Conservation (phyloP, 345 rosid species). For the Corymbia maculata region DNA sequence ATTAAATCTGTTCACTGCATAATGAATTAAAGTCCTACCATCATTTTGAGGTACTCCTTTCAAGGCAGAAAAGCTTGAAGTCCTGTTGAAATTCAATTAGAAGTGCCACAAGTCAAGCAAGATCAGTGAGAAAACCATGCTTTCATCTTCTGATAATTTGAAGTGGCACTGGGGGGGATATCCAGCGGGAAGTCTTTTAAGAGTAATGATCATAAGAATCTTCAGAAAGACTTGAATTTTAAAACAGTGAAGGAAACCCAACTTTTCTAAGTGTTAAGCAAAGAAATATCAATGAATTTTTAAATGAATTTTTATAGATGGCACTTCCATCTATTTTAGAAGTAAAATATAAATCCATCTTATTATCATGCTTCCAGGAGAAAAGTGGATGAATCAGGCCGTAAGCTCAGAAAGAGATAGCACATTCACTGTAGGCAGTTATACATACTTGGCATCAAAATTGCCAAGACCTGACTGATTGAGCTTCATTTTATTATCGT, state of each 20-base stretch:
- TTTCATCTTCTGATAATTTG: background rate
- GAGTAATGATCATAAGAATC: background rate
- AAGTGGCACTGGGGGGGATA: background rate
- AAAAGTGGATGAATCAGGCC: background rate
- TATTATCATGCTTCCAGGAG: background rate
- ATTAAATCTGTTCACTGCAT: background rate
- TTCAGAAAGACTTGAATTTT: background rate
- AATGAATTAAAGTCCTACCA: background rate
- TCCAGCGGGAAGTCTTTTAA: background rate
- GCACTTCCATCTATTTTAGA: background rate
- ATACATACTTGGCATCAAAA: background rate
- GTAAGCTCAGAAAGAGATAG: background rate
- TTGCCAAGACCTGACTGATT: constrained; percentile 16
- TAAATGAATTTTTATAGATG: background rate
- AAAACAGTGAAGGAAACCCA: background rate
- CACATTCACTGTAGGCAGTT: constrained; percentile 14
- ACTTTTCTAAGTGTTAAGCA: background rate
- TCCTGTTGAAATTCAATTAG: background rate
- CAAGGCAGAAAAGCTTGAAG: background rate
- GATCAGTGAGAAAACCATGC: background rate
- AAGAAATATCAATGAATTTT: background rate
- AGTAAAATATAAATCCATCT: background rate
- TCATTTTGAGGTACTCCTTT: background rate
- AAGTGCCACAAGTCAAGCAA: background rate
- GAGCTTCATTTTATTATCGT: constrained; percentile 55